Percentiles rank a stretch among this genome's conserved stretches.
phyloP scores from a whole-genome alignment of 2,329 filamentous ascomycete species.

The Neonectria ditissima region DNA sequence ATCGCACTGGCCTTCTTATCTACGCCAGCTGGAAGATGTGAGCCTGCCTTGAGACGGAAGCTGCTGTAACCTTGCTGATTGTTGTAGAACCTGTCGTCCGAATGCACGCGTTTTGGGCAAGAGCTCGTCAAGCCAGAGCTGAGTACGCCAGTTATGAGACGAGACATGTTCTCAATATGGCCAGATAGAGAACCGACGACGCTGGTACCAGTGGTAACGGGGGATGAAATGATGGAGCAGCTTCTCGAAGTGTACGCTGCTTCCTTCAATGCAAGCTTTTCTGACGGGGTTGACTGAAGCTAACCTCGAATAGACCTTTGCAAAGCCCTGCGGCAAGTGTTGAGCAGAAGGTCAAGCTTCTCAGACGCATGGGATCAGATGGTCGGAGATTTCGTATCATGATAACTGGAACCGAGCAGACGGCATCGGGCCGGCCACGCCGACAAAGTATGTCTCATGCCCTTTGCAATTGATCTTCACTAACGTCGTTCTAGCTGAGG shows the following conservation, averaged over 20 bases:
- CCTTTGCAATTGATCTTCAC: neutral
- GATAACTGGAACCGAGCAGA: constrained; percentile 41
- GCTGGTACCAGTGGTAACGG: constrained; percentile 48
- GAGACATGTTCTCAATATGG: constrained; percentile 48
- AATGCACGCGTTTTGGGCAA: constrained; percentile 43
- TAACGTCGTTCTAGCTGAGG: constrained; percentile 38
- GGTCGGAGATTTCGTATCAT: constrained; percentile 44
- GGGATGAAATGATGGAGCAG: constrained; percentile 50
- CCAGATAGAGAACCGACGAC: constrained; percentile 43
- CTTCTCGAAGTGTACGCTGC: constrained; percentile 43
- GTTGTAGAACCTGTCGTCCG: constrained; percentile 42
- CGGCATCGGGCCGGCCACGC: constrained; percentile 33
- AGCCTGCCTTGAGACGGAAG: neutral
- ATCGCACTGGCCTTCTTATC: constrained; percentile 53
- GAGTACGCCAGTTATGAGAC: constrained; percentile 27
- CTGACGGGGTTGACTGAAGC: neutral
- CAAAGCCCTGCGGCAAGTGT: constrained; percentile 34
- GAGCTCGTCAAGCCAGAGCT: constrained; percentile 45
- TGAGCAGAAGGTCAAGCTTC: constrained; percentile 43
- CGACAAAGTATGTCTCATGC: constrained; percentile 36
- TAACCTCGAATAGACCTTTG: constrained; percentile 33
- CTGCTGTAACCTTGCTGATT: constrained; percentile 17
- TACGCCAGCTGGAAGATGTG: constrained; percentile 48
- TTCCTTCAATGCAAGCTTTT: too few relatives aligned
- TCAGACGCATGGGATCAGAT: constrained; percentile 44